Evolutionary conservation across 75 land plant genomes (phyloP).

Genomic region (Pinus tabuliformis): DNA sequence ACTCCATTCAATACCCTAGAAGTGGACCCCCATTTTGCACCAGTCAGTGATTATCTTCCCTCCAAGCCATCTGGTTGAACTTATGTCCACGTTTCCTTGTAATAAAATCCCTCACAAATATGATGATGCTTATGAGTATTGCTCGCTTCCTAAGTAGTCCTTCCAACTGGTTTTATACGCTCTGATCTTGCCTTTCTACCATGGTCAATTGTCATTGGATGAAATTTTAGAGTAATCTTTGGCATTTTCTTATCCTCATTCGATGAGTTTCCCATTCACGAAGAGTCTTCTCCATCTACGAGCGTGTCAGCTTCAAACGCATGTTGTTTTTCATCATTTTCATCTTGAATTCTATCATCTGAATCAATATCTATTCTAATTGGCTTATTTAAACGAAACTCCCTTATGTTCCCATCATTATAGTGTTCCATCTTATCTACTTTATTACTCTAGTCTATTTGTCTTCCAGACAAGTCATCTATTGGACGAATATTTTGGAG

Average conservation of each 20-base stretch:
- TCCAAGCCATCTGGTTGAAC: background rate
- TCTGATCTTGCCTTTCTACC: slow-evolving; percentile 20
- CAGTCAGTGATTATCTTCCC: slow-evolving; percentile 12
- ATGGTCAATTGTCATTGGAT: slow-evolving; percentile 8
- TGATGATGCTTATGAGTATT: background rate
- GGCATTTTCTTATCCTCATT: slow-evolving; percentile 8
- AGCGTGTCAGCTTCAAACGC: slow-evolving; percentile 10
- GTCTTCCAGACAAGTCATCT: background rate
- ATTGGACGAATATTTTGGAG: background rate
- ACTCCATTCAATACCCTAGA: too few relatives aligned
- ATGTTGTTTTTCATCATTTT: slow-evolving; percentile 44
- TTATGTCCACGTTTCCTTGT: slow-evolving; percentile 8
- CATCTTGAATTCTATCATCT: slow-evolving; percentile 25
- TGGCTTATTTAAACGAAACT: background rate
- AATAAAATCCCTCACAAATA: background rate
- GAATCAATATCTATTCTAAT: slow-evolving; percentile 5
- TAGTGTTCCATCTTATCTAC: background rate
- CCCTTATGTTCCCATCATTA: background rate
- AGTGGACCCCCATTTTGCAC: slow-evolving; percentile 27
- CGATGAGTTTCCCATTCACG: slow-evolving; percentile 14
- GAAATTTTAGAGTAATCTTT: background rate
- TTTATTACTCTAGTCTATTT: slow-evolving; percentile 7
- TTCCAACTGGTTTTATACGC: slow-evolving; percentile 11
- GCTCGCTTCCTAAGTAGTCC: background rate
- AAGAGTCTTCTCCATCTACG: slow-evolving; percentile 14